Evolutionary conservation across 2,329 filamentous ascomycete genomes (phyloP).

Genomic region (Pseudogymnoascus sp.): DNA sequence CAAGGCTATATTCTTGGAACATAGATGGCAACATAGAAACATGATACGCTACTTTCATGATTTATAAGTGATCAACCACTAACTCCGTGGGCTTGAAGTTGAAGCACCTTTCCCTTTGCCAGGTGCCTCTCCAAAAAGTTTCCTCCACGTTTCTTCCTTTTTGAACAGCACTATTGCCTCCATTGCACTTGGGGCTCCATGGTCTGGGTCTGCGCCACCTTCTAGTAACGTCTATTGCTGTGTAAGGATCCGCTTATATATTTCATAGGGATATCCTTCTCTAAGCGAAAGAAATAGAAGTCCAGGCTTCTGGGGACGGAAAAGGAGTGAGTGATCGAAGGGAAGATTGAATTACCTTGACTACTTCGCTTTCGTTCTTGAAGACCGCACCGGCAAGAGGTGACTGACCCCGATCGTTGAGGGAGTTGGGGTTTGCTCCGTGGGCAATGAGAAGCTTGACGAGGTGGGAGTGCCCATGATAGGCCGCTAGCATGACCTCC

Average conservation of each 20-base stretch:
- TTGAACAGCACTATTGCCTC: conserved; percentile 44
- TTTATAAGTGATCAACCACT: background rate
- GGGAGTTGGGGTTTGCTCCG: conserved; percentile 56
- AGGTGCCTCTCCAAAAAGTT: conserved; percentile 40
- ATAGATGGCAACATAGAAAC: conserved; percentile 4
- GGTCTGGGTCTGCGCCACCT: conserved; percentile 46
- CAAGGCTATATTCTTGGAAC: conserved; percentile 1
- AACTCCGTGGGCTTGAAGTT: background rate
- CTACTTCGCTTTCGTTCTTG: conserved; percentile 57
- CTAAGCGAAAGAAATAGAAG: background rate
- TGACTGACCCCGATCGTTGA: conserved; percentile 62
- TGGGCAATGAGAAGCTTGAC: conserved; percentile 51
- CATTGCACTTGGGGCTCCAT: conserved; percentile 41
- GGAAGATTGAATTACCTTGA: conserved; percentile 37
- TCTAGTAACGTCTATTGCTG: conserved; percentile 33
- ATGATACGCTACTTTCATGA: background rate
- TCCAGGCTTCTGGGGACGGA: background rate
- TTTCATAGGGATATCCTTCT: conserved; percentile 1
- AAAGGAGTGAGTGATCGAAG: background rate
- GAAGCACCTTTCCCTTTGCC: conserved; percentile 37
- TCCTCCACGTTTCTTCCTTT: conserved; percentile 42
- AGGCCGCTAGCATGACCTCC: conserved; percentile 63
- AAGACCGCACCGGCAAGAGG: conserved; percentile 64
- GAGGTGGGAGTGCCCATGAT: conserved; percentile 55
- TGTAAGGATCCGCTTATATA: conserved; percentile 13